Conservation (phyloP, 441 rosid genomes). For the Metrosideros polymorpha region DNA sequence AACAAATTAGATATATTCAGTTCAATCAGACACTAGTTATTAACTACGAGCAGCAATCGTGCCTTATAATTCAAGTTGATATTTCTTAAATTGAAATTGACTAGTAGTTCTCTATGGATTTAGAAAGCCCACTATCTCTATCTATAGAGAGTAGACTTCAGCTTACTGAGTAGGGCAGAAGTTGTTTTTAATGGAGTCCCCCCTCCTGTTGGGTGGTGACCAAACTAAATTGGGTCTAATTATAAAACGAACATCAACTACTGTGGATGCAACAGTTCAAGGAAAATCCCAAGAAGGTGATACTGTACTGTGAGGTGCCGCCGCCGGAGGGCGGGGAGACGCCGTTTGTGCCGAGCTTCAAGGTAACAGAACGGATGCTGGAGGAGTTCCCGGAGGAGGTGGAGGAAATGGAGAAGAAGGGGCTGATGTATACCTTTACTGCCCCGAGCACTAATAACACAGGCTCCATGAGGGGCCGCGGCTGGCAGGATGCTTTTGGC, state of each 20-base stretch:
- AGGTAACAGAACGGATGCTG: conserved; percentile 36
- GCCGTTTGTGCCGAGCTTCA: conserved; percentile 64
- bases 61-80: not conserved
- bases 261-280: conserved; percentile 22
- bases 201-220: not conserved
- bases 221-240: not conserved
- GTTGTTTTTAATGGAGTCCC: not conserved
- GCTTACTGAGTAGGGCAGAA: not conserved
- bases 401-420: conserved; percentile 49
- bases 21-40: not conserved
- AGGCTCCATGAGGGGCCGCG: conserved; percentile 54
- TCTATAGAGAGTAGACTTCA: not conserved
- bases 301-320: conserved; percentile 51
- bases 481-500: conserved; percentile 56
- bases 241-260: not conserved
- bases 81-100: not conserved
- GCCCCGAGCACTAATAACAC: conserved; percentile 27
- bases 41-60: not conserved
- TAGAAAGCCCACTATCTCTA: not conserved
- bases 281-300: conserved; percentile 34
- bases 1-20: not conserved
- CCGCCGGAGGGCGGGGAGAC: conserved; percentile 65
- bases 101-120: not conserved
- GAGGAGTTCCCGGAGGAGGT: conserved; percentile 43
- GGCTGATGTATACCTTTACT: conserved; percentile 36